phyloP scores from a whole-genome alignment of 495 filamentous ascomycete genomes.

The Antarctomyces pellizariae region DNA sequence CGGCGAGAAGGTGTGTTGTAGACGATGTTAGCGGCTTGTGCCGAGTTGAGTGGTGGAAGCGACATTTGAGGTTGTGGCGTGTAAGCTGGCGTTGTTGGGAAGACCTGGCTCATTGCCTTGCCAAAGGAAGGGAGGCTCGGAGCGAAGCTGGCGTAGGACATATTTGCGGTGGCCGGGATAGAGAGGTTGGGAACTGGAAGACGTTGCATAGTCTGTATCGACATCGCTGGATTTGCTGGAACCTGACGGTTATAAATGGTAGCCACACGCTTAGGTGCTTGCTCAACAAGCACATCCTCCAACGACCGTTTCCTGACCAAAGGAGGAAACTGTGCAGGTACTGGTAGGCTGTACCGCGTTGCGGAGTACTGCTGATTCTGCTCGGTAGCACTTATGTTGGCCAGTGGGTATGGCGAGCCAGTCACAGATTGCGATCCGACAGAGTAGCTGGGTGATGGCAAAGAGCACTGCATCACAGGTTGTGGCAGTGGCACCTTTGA shows the following conservation, averaged over 20 bases:
- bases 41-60: conserved; percentile 5
- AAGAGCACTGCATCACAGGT: conserved; percentile 3
- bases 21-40: conserved; percentile 6
- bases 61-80: conserved; percentile 17
- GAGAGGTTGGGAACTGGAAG: conserved; percentile 33
- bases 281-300: no score
- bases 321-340: no score
- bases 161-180: conserved; percentile 17
- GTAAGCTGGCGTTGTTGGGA: conserved; percentile 15
- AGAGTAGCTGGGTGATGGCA: conserved; percentile 8
- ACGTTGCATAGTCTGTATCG: conserved; percentile 19
- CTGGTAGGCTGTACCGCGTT: neutral
- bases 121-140: conserved; percentile 22
- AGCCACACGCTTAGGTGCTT: no score
- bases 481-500: conserved; percentile 7
- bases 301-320: no score
- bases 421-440: no score
- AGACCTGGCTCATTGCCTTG: conserved; percentile 40
- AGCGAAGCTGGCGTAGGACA: conserved; percentile 12
- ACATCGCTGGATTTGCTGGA: no score
- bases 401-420: no score
- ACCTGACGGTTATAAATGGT: no score
- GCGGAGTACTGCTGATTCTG: no score
- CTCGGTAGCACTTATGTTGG: no score
- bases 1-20: conserved; percentile 16